Evolutionary conservation across 176 grass and related monocot species (phyloP).

Genomic region (Tillandsia fasciculata): DNA sequence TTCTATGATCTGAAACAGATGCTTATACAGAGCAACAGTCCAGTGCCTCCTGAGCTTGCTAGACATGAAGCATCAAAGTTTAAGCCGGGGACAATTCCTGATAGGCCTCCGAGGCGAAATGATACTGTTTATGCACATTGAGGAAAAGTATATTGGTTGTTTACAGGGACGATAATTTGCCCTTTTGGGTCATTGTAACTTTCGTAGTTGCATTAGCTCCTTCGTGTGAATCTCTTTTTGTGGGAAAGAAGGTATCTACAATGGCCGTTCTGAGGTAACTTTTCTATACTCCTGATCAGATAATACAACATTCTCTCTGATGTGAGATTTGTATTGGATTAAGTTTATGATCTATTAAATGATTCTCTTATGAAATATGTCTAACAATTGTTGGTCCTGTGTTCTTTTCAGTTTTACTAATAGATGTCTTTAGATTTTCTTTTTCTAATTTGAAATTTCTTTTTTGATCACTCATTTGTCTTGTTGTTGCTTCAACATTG

Average conservation of each 20-base stretch:
- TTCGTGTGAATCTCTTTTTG: background rate
- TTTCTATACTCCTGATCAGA: background rate
- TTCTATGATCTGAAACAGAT: conserved; percentile 99
- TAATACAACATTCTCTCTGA: background rate
- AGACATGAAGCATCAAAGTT: conserved; percentile 92
- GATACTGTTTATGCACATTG: conserved; percentile 65
- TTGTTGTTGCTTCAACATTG: no score
- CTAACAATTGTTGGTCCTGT: no score
- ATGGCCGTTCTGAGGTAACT: background rate
- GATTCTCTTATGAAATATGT: no score
- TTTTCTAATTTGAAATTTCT: no score
- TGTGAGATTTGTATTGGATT: conserved; percentile 1
- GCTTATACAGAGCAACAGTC: conserved; percentile 90
- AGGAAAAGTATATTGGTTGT: background rate
- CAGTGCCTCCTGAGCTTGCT: conserved; percentile 87
- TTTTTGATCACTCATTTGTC: no score
- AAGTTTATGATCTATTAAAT: background rate
- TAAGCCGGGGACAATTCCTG: conserved; percentile 77
- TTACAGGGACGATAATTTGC: background rate
- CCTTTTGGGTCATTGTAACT: background rate
- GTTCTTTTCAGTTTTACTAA: no score
- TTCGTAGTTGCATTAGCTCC: background rate
- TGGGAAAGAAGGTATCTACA: background rate
- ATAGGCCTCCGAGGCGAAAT: conserved; percentile 79
- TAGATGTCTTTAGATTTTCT: no score